Conservation (phyloP, 1,139 yeast genomes). For the Zhuliangozyma blackwelliae region DNA sequence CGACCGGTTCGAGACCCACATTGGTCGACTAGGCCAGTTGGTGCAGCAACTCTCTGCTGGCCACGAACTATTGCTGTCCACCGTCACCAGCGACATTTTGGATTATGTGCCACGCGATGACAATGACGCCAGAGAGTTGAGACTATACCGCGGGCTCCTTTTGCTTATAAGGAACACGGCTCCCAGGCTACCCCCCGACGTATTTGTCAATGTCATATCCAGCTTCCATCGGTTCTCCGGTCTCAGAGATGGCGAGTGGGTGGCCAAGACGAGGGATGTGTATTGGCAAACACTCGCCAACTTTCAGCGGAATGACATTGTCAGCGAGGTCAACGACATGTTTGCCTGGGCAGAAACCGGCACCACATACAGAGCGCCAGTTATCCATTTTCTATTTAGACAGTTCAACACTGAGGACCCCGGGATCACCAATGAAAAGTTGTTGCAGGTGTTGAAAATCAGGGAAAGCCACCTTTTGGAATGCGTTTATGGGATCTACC, state of each 20-base stretch:
- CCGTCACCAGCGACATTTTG: no score
- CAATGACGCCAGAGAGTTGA: slow-evolving; percentile 1
- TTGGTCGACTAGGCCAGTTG: no score
- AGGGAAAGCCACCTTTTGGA: slow-evolving; percentile 3
- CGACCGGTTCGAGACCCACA: no score
- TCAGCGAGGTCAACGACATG: slow-evolving; percentile 3
- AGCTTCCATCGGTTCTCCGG: slow-evolving; percentile 4
- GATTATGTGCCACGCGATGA: not conserved
- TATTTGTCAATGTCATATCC: slow-evolving; percentile 2
- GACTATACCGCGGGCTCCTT: slow-evolving; percentile 10
- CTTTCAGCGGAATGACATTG: slow-evolving; percentile 5
- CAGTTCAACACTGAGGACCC: slow-evolving; percentile 10
- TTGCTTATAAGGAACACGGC: slow-evolving; percentile 9
- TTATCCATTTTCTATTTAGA: slow-evolving; percentile 11
- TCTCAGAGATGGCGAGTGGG: slow-evolving; percentile 3
- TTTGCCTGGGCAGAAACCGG: slow-evolving; percentile 1
- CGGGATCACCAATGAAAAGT: slow-evolving; percentile 8
- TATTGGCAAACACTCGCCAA: slow-evolving; percentile 13
- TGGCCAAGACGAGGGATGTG: slow-evolving; percentile 3
- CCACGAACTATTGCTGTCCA: no score
- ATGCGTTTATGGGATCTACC: slow-evolving; percentile 4
- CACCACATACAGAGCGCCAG: slow-evolving; percentile 2
- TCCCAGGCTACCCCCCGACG: slow-evolving; percentile 1
- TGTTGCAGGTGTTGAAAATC: slow-evolving; percentile 6
- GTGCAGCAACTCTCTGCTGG: no score